phyloP scores from a whole-genome alignment of 2,329 filamentous ascomycete species.

The Cordyceps farinosa region DNA sequence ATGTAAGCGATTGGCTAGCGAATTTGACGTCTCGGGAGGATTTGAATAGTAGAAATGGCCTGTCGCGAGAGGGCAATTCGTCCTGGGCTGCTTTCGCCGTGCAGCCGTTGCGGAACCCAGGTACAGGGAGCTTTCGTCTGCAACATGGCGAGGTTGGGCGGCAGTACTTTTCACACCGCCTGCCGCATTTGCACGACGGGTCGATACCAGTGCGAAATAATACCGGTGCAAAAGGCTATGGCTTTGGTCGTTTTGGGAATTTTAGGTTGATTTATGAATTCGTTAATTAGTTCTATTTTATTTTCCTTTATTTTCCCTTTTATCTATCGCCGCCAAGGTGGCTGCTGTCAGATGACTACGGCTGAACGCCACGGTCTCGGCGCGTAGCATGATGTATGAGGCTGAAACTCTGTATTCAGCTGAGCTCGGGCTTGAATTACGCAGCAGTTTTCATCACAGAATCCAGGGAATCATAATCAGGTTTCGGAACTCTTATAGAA shows the following conservation, averaged over 20 bases:
- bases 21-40: not conserved
- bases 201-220: not conserved
- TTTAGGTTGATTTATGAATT: not conserved
- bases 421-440: not conserved
- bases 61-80: conserved; percentile 5
- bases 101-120: not conserved
- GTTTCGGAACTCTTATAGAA: not conserved
- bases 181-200: not conserved
- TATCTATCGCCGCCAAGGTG: not conserved
- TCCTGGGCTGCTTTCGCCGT: not conserved
- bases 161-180: conserved; percentile 17
- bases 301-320: not conserved
- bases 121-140: not conserved
- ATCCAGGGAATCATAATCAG: no score
- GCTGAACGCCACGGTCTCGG: conserved; percentile 12
- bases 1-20: not conserved
- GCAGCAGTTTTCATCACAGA: no score
- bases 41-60: not conserved
- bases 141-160: conserved; percentile 8
- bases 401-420: conserved; percentile 4
- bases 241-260: not conserved
- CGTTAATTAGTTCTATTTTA: not conserved
- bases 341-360: conserved; percentile 3
- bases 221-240: not conserved
- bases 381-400: not conserved